Percentiles rank a stretch among this genome's conserved stretches.
Conservation (phyloP, 495 filamentous ascomycete species). For the Penicillium roqueforti region DNA sequence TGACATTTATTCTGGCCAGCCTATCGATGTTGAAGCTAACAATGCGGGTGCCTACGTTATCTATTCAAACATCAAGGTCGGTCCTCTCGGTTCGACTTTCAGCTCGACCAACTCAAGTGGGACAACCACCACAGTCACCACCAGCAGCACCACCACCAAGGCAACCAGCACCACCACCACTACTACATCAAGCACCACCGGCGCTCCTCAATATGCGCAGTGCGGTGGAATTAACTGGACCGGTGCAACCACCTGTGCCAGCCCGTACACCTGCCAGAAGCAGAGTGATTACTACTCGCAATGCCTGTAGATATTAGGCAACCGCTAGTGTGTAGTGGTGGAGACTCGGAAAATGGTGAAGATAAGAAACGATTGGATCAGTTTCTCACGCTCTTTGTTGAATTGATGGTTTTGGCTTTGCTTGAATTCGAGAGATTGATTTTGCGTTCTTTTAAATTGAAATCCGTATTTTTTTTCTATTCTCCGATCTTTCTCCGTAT, state of each 20-base stretch:
- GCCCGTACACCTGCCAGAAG: constrained; percentile 35
- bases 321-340: background rate
- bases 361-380: background rate
- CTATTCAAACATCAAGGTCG: constrained; percentile 68
- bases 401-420: background rate
- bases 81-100: constrained; percentile 63
- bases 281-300: constrained; percentile 43
- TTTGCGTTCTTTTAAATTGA: background rate
- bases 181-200: constrained; percentile 19
- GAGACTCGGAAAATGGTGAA: background rate
- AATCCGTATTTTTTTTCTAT: background rate
- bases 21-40: constrained; percentile 55
- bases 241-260: constrained; percentile 46
- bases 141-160: constrained; percentile 16
- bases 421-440: background rate
- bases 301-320: constrained; percentile 30
- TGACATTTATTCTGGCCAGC: constrained; percentile 56
- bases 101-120: constrained; percentile 6
- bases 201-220: constrained; percentile 39
- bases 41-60: constrained; percentile 53
- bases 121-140: constrained; percentile 14
- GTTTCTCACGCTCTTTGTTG: background rate
- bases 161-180: constrained; percentile 25
- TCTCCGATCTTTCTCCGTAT: background rate
- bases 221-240: constrained; percentile 49